A percentile compares a stretch with the other conserved stretches of the same genome.
phyloP scores from a whole-genome alignment of 441 rosid species.

The Dalechampia spathulata region DNA sequence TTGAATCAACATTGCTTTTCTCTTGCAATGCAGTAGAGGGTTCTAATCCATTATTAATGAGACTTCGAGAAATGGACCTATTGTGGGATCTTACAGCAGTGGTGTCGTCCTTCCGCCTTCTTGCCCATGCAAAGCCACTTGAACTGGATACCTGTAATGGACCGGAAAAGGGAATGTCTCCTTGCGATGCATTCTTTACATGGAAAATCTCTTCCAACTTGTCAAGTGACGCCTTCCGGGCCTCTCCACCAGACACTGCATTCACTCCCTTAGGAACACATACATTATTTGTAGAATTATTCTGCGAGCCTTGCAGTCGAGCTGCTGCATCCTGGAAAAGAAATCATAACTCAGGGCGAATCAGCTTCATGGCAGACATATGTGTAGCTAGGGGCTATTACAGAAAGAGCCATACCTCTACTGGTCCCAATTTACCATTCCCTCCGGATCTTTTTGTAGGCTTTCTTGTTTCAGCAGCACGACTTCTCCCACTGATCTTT shows the following conservation, averaged over 20 bases:
- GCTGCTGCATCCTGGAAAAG: conserved; percentile 40
- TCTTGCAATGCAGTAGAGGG: conserved; percentile 39
- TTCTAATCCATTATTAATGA: conserved; percentile 41
- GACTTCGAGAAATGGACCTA: conserved; percentile 67
- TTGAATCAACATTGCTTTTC: conserved; percentile 42
- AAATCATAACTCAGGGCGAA: conserved; percentile 1
- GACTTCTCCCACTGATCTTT: conserved; percentile 48
- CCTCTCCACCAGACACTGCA: conserved; percentile 30
- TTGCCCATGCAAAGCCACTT: conserved; percentile 94
- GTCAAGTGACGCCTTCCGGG: conserved; percentile 39
- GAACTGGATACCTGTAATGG: conserved; percentile 78
- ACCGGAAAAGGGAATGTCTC: conserved; percentile 80
- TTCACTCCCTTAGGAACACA: conserved; percentile 37
- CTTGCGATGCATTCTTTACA: conserved; percentile 75
- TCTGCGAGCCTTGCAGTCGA: conserved; percentile 26
- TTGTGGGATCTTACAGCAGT: conserved; percentile 44
- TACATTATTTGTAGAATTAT: conserved; percentile 26
- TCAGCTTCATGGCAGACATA: conserved; percentile 7
- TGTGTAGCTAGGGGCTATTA: not conserved
- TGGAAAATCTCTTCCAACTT: conserved; percentile 55
- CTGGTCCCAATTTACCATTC: conserved; percentile 54
- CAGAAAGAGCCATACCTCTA: conserved; percentile 43
- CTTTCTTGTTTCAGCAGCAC: conserved; percentile 58
- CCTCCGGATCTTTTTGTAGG: conserved; percentile 46
- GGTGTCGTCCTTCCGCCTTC: conserved; percentile 51